Percentiles rank a stretch among this genome's conserved stretches.
These are phyloP conservation scores for Pyrus communis DNA, from an alignment of 306 rosid genomes.

Conservation along the genomic window DNA sequence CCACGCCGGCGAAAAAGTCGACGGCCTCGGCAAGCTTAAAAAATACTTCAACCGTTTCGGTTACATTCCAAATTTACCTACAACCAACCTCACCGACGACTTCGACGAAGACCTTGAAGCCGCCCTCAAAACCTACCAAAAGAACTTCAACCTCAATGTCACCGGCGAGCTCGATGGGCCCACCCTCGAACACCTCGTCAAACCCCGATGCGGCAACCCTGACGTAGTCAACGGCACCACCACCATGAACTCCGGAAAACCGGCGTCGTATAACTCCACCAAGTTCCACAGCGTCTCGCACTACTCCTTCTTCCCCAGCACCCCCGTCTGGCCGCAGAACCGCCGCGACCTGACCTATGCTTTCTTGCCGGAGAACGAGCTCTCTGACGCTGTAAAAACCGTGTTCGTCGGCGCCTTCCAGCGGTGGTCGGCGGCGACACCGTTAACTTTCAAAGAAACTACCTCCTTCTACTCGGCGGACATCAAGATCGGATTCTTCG, in stretches of 20 bases:
- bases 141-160: conserved; percentile 75
- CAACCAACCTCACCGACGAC: conserved; percentile 45
- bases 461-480: conserved; percentile 28
- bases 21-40: conserved; percentile 62
- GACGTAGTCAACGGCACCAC: conserved; percentile 63
- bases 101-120: conserved; percentile 50
- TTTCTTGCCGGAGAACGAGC: conserved; percentile 36
- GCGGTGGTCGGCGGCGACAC: conserved; percentile 64
- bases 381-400: conserved; percentile 24
- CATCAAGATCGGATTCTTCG: conserved; percentile 50
- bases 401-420: conserved; percentile 53
- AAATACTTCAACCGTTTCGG: conserved; percentile 61
- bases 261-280: neutral
- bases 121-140: conserved; percentile 55
- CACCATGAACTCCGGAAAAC: conserved; percentile 61
- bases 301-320: conserved; percentile 48
- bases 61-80: conserved; percentile 45
- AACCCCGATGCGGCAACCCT: conserved; percentile 64
- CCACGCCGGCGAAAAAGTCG: conserved; percentile 26
- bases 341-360: conserved; percentile 50
- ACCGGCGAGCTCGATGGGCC: conserved; percentile 55
- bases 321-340: conserved; percentile 58
- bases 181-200: conserved; percentile 40
- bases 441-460: conserved; percentile 39
- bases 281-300: conserved; percentile 59